Base-by-base conservation (phyloP, 169 alveolate genomes). In the Plasmodium falciparum region DNA sequence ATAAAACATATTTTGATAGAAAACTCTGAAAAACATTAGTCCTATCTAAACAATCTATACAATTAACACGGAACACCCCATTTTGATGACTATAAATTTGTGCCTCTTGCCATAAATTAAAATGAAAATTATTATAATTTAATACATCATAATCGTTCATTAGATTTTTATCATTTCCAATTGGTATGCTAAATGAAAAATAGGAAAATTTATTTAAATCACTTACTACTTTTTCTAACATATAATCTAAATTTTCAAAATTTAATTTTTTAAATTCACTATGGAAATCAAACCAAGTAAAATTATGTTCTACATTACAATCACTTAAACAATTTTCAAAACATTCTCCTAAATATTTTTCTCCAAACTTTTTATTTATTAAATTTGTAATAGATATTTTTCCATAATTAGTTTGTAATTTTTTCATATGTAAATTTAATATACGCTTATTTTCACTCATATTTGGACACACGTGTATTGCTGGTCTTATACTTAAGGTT, bases 31-130 rank as follows among this genome's bases (percentile, higher is more conserved):
- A 90, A n/a, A 97, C 99, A 92, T 99, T 98, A 8, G 99, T 98
- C 76, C 99, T 94, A 91, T 99, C 99, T 17, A 98, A 94, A 90
- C 99, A 98, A 78, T 98, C 99, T 66, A 99, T 91, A 90, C 99
- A 99, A 92, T 99, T 98, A 15, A 98, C 97, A 62, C 99, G 95
- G 39, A 98, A 88, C 1, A 98, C 95, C 47, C 99, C 99, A 62
- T 95, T 94, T 95, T 99, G 98, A 29, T 88, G 74, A 71, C 67
- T 73, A 13, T 61, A 33, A 62, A 71, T 39, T 15, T 62, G 73
- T 56, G 71, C 80, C 2, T 45, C 39, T 11, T 15, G 2, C 91
- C 91, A 83, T 17, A 73, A 70, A 49, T 63, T 24, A 62, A 45
- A 29, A 5, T 39, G 47, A 39, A 39, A 39, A 39, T 39, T 39